Conservation (phyloP, 192 early-diverging fungal genomes). For the Rhizoclosmatium globosum region DNA sequence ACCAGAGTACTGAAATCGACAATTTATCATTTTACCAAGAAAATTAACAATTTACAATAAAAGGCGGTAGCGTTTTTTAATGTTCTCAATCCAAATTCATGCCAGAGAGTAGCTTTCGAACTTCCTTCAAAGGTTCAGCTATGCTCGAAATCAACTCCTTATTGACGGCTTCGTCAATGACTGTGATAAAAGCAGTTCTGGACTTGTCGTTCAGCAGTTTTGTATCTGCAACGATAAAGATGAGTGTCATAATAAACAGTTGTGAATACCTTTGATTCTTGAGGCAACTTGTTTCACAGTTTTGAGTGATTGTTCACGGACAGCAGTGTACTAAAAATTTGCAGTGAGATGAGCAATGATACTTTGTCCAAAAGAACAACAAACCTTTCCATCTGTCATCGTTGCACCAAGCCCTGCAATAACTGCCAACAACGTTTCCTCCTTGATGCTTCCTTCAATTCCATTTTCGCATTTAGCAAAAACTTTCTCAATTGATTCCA, state of each 20-base stretch:
- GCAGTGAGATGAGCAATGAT: constrained; percentile 8
- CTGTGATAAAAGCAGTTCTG: constrained; percentile 5
- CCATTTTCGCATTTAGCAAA: constrained; percentile 45
- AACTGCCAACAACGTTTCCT: constrained; percentile 16
- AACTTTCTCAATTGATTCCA: constrained; percentile 71
- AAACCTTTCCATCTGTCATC: constrained; percentile 47
- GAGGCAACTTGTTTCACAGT: constrained; percentile 33
- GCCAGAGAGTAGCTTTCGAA: constrained; percentile 33
- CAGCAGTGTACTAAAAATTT: constrained; percentile 46
- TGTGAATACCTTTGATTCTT: constrained; percentile 29
- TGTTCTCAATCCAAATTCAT: constrained; percentile 39
- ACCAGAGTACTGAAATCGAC: no score
- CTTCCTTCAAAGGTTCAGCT: constrained; percentile 38
- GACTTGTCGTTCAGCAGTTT: constrained; percentile 13
- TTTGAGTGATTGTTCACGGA: constrained; percentile 42
- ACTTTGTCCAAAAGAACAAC: not conserved
- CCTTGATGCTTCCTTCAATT: not conserved
- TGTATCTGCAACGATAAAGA: constrained; percentile 17
- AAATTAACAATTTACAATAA: not conserved
- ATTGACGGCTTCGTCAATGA: constrained; percentile 29
- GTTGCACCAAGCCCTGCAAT: constrained; percentile 11
- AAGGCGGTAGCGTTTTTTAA: not conserved
- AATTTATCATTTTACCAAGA: no score
- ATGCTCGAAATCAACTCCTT: constrained; percentile 34
- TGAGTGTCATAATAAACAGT: not conserved